phyloP scores from a whole-genome alignment of 352 stramenopile genomes.

The Elongisporangium undulatum region DNA sequence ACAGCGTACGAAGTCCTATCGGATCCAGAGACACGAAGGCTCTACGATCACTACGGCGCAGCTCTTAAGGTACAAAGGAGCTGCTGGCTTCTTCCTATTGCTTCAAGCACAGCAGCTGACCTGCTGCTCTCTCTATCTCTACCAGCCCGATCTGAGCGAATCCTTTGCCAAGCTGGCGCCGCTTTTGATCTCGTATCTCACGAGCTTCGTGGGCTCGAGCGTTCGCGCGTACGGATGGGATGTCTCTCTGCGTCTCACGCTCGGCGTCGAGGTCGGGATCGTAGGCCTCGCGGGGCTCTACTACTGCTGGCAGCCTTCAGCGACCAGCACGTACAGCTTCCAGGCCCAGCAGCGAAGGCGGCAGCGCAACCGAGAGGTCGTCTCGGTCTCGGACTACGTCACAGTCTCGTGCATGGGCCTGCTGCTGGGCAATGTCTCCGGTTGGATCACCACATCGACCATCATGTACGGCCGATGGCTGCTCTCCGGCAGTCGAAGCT shows the following conservation, averaged over 20 bases:
- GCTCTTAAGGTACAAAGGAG: conserved; percentile 26
- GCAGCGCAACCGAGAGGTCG: conserved; percentile 32
- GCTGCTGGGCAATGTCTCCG: conserved; percentile 47
- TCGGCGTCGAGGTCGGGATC: conserved; percentile 36
- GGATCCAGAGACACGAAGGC: conserved; percentile 60
- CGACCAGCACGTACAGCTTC: background rate
- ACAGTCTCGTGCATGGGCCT: conserved; percentile 60
- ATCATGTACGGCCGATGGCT: conserved; percentile 55
- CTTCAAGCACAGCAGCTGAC: too few relatives aligned
- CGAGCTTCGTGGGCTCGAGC: conserved; percentile 47
- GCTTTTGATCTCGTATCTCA: conserved; percentile 52
- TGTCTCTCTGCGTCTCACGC: conserved; percentile 12
- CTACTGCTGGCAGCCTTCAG: conserved; percentile 35
- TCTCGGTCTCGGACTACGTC: conserved; percentile 67
- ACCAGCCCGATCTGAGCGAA: conserved; percentile 40
- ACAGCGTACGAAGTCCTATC: conserved; percentile 73
- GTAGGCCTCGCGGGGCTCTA: conserved; percentile 56
- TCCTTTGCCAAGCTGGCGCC: conserved; percentile 62
- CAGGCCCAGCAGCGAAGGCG: conserved; percentile 1
- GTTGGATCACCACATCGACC: conserved; percentile 49
- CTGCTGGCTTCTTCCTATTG: too few relatives aligned
- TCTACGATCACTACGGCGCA: conserved; percentile 75
- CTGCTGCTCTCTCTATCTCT: too few relatives aligned
- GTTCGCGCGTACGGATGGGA: conserved; percentile 34
- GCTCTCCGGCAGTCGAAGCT: conserved; percentile 21